Percentiles rank a stretch among this genome's conserved stretches.
Conservation (phyloP, 2,329 filamentous ascomycete species). For the Onygenales sp. region DNA sequence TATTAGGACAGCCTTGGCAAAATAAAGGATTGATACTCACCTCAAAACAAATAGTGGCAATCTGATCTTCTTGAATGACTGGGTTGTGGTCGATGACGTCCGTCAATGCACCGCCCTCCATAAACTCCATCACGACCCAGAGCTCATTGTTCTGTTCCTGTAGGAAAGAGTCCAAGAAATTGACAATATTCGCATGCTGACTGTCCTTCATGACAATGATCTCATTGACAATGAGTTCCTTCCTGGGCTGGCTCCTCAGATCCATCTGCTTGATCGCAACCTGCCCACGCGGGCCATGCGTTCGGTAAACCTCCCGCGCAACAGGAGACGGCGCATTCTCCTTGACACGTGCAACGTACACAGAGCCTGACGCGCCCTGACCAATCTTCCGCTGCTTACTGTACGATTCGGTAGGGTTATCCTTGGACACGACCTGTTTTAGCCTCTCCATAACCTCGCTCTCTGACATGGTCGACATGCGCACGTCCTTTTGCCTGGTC, state of each 20-base stretch:
- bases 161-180: conserved; percentile 93
- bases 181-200: conserved; percentile 96
- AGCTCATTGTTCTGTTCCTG: conserved; percentile 89
- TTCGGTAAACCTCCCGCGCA: conserved; percentile 67
- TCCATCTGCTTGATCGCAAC: conserved; percentile 99
- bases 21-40: conserved; percentile 42
- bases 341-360: conserved; percentile 94
- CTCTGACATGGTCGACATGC: conserved; percentile 98
- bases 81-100: conserved; percentile 98
- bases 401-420: conserved; percentile 89
- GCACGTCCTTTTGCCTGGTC: conserved; percentile 80
- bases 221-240: conserved; percentile 98
- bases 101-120: conserved; percentile 95
- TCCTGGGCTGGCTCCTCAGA: conserved; percentile 88
- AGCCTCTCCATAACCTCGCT: conserved; percentile 94
- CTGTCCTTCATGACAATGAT: conserved; percentile 99
- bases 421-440: conserved; percentile 88
- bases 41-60: conserved; percentile 93
- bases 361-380: conserved; percentile 92
- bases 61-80: conserved; percentile 90
- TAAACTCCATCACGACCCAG: conserved; percentile 99
- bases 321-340: conserved; percentile 73
- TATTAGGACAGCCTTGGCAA: not conserved
- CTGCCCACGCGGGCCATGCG: conserved; percentile 72
- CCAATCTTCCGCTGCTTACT: conserved; percentile 99